A percentile compares a stretch with the other conserved stretches of the same genome.
phyloP scores from a whole-genome alignment of 1,284 basidiomycete species.

The Stygiomarasmius scandens region DNA sequence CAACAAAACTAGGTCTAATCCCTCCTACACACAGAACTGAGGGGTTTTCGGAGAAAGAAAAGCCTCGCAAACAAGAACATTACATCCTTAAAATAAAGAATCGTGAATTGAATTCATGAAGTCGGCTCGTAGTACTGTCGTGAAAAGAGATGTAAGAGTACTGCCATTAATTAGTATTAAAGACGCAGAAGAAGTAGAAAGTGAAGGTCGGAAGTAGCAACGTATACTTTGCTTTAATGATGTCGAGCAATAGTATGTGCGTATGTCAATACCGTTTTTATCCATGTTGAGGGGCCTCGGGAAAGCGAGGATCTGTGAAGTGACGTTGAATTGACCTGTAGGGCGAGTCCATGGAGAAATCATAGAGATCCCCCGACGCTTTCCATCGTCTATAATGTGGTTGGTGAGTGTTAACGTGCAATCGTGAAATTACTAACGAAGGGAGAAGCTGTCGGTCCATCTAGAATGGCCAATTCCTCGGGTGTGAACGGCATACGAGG shows the following conservation, averaged over 20 bases:
- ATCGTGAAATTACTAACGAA: constrained; percentile 58
- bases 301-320: background rate
- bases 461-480: constrained; percentile 84
- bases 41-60: background rate
- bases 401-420: background rate
- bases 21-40: background rate
- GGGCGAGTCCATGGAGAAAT: background rate
- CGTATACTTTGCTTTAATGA: too few relatives aligned
- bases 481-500: constrained; percentile 79
- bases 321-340: background rate
- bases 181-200: too few relatives aligned
- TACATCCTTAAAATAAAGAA: too few relatives aligned
- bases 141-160: too few relatives aligned
- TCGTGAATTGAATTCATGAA: too few relatives aligned
- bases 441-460: constrained; percentile 84
- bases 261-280: too few relatives aligned
- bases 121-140: too few relatives aligned
- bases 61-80: too few relatives aligned
- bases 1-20: background rate
- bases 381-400: constrained; percentile 50
- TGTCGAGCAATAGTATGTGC: too few relatives aligned
- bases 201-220: too few relatives aligned
- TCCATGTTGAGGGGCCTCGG: too few relatives aligned
- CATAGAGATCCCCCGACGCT: constrained; percentile 53
- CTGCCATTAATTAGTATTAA: too few relatives aligned